Evolutionary conservation across 805 yeast species (phyloP), one percentile per base, ranked within the genome.

Genomic region (Saccharomyces eubayanus): DNA sequence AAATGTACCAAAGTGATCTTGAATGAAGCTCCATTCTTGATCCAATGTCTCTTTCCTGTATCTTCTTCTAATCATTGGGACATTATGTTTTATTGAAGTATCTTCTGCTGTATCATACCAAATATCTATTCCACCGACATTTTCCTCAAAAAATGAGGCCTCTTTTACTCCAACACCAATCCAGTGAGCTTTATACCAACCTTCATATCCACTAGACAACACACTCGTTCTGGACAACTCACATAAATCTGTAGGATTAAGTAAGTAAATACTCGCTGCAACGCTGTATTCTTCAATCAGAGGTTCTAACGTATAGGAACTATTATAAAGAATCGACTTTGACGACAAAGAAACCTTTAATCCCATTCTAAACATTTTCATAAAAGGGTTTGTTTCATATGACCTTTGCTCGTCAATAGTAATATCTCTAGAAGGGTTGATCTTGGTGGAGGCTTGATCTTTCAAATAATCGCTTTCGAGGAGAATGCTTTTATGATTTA

Each of bases 211-310:
- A 46, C 69, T 63, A 31, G 62, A 57, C 1, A 65, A 43, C 2
- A 66, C 68, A 45, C 70, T 65, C 29, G 59, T 67, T 28, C 70
- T 58, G 0, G 69, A 57, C 8, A 68, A 51, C 52, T 68, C 72
- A 47, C 70, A 68, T 16, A 68, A 48, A 53, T 68, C 72, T 5
- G 70, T 69, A 1, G 70, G 67, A 48, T 61, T 64, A 24, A 68
- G 51, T 12, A 66, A 48, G 50, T 67, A 63, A n/a, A 68, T 68
- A 51, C 70, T 66, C 1, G 72, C 72, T 4, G 72, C 72, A 11
- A 68, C 70, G 52, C 72, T 67, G 49, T 65, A 68, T 43, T 68
- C 72, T 53, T 68, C 72, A 27, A 68, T 63, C 6, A 66, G 53
- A 1, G 72, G 72, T 50, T 68, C 72, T 47, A 55, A 48, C 2